A percentile compares a stretch with the other conserved stretches of the same genome.
These are phyloP conservation scores for Acacia confusa DNA, from an alignment of 306 rosid genomes.

Conservation along the genomic window DNA sequence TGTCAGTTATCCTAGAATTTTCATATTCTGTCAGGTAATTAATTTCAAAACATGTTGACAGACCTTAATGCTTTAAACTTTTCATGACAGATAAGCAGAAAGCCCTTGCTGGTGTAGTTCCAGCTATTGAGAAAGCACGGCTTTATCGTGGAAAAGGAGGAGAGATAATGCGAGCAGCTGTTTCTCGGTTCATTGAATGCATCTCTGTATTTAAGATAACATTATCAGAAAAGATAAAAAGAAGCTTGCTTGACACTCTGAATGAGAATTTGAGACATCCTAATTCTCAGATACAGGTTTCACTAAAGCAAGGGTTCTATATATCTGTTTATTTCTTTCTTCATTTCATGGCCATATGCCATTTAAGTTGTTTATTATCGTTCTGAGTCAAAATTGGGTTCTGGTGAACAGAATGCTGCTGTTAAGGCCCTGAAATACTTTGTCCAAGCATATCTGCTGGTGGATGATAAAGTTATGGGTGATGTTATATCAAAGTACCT, in stretches of 20 bases:
- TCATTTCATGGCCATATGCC: conserved; percentile 1
- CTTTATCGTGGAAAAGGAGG: conserved; percentile 99
- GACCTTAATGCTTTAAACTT: conserved; percentile 25
- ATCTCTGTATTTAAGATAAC: conserved; percentile 58
- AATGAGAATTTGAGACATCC: conserved; percentile 97
- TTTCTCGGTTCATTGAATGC: conserved; percentile 86
- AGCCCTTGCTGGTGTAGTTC: conserved; percentile 72
- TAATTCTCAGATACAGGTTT: conserved; percentile 94
- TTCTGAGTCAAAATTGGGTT: conserved; percentile 28
- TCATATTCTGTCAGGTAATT: neutral
- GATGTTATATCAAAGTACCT: conserved; percentile 68
- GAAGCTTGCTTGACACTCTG: conserved; percentile 69
- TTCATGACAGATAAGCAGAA: conserved; percentile 68
- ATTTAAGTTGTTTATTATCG: conserved; percentile 28
- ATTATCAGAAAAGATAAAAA: conserved; percentile 69
- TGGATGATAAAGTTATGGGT: conserved; percentile 46
- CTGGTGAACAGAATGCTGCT: conserved; percentile 68
- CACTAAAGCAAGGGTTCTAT: conserved; percentile 20
- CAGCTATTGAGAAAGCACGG: conserved; percentile 88
- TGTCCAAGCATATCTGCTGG: conserved; percentile 57
- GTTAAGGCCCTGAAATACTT: conserved; percentile 77
- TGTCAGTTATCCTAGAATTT: neutral
- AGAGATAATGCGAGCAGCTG: conserved; percentile 95
- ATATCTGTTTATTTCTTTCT: conserved; percentile 7
- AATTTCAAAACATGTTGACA: conserved; percentile 26